Percentiles rank a stretch among this genome's conserved stretches.
phyloP scores from a whole-genome alignment of 352 stramenopile genomes.

The Pythium myriotylum region DNA sequence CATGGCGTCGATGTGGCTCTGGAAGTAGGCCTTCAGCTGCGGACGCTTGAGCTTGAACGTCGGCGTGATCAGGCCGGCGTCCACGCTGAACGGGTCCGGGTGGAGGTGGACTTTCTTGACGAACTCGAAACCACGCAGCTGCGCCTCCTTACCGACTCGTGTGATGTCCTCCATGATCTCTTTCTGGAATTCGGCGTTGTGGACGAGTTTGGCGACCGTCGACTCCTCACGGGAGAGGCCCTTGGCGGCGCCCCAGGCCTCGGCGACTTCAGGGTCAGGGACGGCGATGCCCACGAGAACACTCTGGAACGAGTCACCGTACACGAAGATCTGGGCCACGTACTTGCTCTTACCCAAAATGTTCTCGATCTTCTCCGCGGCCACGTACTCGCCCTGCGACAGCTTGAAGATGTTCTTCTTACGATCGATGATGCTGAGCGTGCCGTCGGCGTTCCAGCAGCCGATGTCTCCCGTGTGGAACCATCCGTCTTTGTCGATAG shows the following conservation, averaged over 20 bases:
- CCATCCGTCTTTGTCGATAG: slow-evolving; percentile 93
- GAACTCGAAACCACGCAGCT: slow-evolving; percentile 93
- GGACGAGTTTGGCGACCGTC: slow-evolving; percentile 29
- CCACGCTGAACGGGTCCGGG: slow-evolving; percentile 84
- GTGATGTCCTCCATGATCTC: slow-evolving; percentile 38
- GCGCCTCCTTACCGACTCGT: slow-evolving; percentile 45
- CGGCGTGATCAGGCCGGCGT: slow-evolving; percentile 93
- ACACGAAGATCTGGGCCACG: slow-evolving; percentile 95
- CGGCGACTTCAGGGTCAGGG: slow-evolving; percentile 63
- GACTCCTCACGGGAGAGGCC: slow-evolving; percentile 42
- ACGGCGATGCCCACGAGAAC: slow-evolving; percentile 94
- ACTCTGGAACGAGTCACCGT: slow-evolving; percentile 95
- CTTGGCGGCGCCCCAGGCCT: slow-evolving; percentile 62
- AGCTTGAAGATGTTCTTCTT: slow-evolving; percentile 97
- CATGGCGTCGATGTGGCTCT: slow-evolving; percentile 53
- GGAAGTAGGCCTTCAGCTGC: slow-evolving; percentile 58
- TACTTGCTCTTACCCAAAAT: slow-evolving; percentile 93
- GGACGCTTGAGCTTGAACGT: slow-evolving; percentile 96
- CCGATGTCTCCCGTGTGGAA: slow-evolving; percentile 98
- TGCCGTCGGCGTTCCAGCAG: slow-evolving; percentile 94
- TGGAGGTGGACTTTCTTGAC: slow-evolving; percentile 90
- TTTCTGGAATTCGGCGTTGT: slow-evolving; percentile 38
- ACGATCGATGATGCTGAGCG: slow-evolving; percentile 89
- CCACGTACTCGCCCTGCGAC: slow-evolving; percentile 96
- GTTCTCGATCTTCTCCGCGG: slow-evolving; percentile 96